Conservation (phyloP, 1,284 basidiomycete species). For the Cutaneotrichosporon spelunceum region DNA sequence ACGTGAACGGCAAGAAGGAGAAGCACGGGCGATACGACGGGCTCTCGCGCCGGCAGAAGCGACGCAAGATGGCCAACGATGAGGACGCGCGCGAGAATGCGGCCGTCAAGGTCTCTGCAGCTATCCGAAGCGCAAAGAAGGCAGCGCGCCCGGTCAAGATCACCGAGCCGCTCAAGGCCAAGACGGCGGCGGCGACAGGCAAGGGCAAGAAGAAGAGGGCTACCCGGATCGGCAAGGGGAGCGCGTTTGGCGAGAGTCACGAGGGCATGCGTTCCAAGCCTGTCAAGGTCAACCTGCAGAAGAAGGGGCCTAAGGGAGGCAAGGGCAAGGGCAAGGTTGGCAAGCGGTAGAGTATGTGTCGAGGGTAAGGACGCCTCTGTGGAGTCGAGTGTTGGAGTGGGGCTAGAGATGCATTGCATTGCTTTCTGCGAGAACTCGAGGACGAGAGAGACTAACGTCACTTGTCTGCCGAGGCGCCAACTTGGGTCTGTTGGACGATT, state of each 20-base stretch:
- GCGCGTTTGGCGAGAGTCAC: constrained; percentile 37
- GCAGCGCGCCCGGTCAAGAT: constrained; percentile 61
- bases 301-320: constrained; percentile 39
- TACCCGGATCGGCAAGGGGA: constrained; percentile 21
- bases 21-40: constrained; percentile 81
- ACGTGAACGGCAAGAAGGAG: constrained; percentile 54
- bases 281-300: constrained; percentile 41
- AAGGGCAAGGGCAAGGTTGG: constrained; percentile 27
- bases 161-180: constrained; percentile 32
- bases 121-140: constrained; percentile 83
- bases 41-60: constrained; percentile 74
- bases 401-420: neutral
- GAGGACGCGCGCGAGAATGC: constrained; percentile 62
- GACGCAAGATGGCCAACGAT: constrained; percentile 78
- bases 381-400: too few relatives aligned
- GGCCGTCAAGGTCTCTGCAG: constrained; percentile 61
- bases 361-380: neutral
- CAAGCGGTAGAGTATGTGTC: neutral
- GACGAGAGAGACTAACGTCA: too few relatives aligned
- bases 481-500: too few relatives aligned
- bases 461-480: too few relatives aligned
- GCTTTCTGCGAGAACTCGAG: too few relatives aligned
- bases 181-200: constrained; percentile 18
- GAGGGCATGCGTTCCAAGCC: constrained; percentile 48
- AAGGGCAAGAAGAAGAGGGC: constrained; percentile 14